A percentile compares a stretch with the other conserved stretches of the same genome.
Evolutionary conservation across 164 flowering plant genomes (phyloP).

Genomic region (Brasenia schreberi): DNA sequence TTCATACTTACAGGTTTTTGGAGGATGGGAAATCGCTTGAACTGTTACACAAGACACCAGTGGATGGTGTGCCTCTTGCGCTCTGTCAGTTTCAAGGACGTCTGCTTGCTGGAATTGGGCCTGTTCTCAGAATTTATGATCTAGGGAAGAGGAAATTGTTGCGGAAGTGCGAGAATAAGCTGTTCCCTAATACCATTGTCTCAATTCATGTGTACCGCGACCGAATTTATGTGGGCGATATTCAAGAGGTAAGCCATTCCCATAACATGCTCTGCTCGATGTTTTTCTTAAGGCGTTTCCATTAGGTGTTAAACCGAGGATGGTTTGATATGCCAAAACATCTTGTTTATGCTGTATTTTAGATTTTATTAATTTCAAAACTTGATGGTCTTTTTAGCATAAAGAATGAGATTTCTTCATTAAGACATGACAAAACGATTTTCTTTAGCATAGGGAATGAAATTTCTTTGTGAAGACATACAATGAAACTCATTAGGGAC

Average conservation of each 20-base stretch:
- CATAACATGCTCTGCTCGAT: too few relatives aligned
- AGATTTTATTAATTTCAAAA: too few relatives aligned
- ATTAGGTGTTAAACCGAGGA: too few relatives aligned
- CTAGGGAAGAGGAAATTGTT: slow-evolving; percentile 83
- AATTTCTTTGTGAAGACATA: too few relatives aligned
- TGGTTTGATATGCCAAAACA: too few relatives aligned
- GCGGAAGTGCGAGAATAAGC: slow-evolving; percentile 95
- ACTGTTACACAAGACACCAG: slow-evolving; percentile 94
- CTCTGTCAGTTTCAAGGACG: slow-evolving; percentile 92
- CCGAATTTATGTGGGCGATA: slow-evolving; percentile 94
- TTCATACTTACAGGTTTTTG: slow-evolving; percentile 86
- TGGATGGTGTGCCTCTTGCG: slow-evolving; percentile 93
- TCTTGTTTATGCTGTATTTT: too few relatives aligned
- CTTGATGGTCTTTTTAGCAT: too few relatives aligned
- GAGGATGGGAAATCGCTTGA: slow-evolving; percentile 89
- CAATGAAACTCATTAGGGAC: too few relatives aligned
- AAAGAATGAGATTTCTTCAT: too few relatives aligned
- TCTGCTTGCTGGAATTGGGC: slow-evolving; percentile 89
- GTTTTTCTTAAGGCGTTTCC: too few relatives aligned
- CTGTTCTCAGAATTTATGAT: slow-evolving; percentile 84
- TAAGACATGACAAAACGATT: too few relatives aligned
- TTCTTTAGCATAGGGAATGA: too few relatives aligned
- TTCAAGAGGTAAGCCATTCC: slow-evolving; percentile 69
- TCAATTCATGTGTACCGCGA: slow-evolving; percentile 93
- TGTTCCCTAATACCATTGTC: slow-evolving; percentile 76